Conservation (phyloP, 2,329 filamentous ascomycete species). For the Diaporthe citriasiana region DNA sequence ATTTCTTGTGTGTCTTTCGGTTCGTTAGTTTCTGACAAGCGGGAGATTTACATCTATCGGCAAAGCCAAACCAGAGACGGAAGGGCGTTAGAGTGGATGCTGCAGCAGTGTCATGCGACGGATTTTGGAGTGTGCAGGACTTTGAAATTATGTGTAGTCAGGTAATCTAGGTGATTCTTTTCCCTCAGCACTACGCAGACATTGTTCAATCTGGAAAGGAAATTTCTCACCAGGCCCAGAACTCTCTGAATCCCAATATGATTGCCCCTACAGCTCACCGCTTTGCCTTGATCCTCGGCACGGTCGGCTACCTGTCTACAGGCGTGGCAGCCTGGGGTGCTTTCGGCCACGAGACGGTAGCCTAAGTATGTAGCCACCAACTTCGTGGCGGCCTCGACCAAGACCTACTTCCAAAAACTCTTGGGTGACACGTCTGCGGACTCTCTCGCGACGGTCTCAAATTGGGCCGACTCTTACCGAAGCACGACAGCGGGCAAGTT, state of each 20-base stretch:
- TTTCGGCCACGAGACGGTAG: slow-evolving; percentile 67
- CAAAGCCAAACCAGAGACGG: slow-evolving; percentile 23
- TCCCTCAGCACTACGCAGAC: background rate
- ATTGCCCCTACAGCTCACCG: background rate
- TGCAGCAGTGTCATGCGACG: slow-evolving; percentile 1
- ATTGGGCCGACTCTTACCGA: slow-evolving; percentile 65
- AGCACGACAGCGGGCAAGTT: slow-evolving; percentile 62
- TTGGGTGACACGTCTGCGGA: slow-evolving; percentile 60
- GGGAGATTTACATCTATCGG: slow-evolving; percentile 13
- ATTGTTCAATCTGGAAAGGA: background rate
- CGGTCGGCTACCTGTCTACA: slow-evolving; percentile 1
- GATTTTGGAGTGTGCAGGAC: background rate
- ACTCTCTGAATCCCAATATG: background rate
- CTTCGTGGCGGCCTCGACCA: slow-evolving; percentile 59
- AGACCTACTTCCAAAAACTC: slow-evolving; percentile 58
- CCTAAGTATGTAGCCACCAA: slow-evolving; percentile 66
- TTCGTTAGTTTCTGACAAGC: slow-evolving; percentile 25
- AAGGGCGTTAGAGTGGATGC: slow-evolving; percentile 6
- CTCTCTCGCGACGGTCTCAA: slow-evolving; percentile 63
- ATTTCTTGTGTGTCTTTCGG: background rate
- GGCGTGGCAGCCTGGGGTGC: slow-evolving; percentile 55
- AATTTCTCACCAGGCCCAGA: background rate
- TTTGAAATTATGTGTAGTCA: background rate
- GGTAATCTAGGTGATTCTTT: background rate
- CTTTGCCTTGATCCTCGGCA: background rate